phyloP scores from a whole-genome alignment of 345 rosid species.

The Corymbia maculata region DNA sequence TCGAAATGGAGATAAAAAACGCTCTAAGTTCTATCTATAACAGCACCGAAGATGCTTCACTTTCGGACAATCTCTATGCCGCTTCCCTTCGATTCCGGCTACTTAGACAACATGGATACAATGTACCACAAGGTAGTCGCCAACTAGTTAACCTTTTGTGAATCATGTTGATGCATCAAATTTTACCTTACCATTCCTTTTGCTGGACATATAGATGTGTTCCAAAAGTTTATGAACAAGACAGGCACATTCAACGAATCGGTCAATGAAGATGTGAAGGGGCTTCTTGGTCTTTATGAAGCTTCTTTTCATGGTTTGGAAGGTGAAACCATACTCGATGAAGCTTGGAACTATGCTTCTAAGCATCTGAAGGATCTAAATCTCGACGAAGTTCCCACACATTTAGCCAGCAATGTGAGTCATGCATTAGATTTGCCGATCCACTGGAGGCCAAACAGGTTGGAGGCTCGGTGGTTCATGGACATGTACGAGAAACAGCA shows the following conservation, averaged over 20 bases:
- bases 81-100: no score
- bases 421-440: conserved; percentile 9
- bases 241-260: neutral
- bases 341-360: neutral
- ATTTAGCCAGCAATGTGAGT: neutral
- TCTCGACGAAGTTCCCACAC: neutral
- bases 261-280: neutral
- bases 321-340: conserved; percentile 4
- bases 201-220: neutral
- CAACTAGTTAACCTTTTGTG: neutral
- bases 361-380: neutral
- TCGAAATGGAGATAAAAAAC: no score
- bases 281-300: conserved; percentile 11
- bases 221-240: conserved; percentile 1
- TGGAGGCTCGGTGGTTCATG: conserved; percentile 8
- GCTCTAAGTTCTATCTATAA: no score
- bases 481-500: neutral
- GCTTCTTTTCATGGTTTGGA: conserved; percentile 4
- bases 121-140: neutral
- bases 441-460: neutral
- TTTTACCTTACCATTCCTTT: neutral
- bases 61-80: no score
- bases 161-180: neutral
- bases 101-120: no score
- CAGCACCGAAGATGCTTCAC: no score